Base-by-base conservation (phyloP, 1,284 basidiomycete species). In the Earliella scabrosa region DNA sequence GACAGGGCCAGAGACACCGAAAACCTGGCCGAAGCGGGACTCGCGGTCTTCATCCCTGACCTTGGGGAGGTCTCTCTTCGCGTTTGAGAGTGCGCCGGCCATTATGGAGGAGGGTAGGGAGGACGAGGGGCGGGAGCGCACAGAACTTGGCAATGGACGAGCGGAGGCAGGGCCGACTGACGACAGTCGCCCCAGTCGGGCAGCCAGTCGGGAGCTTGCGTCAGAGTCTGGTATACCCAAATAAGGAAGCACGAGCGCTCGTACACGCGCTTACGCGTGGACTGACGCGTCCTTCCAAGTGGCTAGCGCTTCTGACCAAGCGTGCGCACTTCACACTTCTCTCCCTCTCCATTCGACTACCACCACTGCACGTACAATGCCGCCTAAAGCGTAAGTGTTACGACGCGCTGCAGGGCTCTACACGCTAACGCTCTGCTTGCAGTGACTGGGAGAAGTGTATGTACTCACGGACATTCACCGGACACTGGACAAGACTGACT, bases 391-490 rank as follows among this genome's bases (percentile, higher is more conserved):
- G 85, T 87, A 67, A 70, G 84, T 78, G 7, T 6, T 1, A n/a
- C 4, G 8, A 9, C 1, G 3, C 23, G 18, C 54, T 27, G 16
- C 7, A 1, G 8, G 14, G 29, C 23, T 11, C 31, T 34, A 3
- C 35, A 27, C 44, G 36, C 54, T 65, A 31, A 54, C 34, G 2
- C 21, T 52, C 35, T 44, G 11, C 20, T 38, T 58, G 13, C 67
- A 97, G 94, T 69, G 92, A 98, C 74, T 97, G 95, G 95, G 95
- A 98, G 76, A 97, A 97, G 75, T 97, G 95, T 95, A 71, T 58
- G 58, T 46, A 32, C 2, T 27, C 52, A 26, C 39, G 10, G 34
- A 20, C 38, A 21, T 23, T 24, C 48, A 14, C 50, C 58, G 34
- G 36, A 44, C 27, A 31, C 24, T 46, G 14, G 20, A 14, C 21